Percentiles rank a stretch among this genome's conserved stretches.
phyloP scores from a whole-genome alignment of 1,284 basidiomycete genomes.

The Marasmius sp. region DNA sequence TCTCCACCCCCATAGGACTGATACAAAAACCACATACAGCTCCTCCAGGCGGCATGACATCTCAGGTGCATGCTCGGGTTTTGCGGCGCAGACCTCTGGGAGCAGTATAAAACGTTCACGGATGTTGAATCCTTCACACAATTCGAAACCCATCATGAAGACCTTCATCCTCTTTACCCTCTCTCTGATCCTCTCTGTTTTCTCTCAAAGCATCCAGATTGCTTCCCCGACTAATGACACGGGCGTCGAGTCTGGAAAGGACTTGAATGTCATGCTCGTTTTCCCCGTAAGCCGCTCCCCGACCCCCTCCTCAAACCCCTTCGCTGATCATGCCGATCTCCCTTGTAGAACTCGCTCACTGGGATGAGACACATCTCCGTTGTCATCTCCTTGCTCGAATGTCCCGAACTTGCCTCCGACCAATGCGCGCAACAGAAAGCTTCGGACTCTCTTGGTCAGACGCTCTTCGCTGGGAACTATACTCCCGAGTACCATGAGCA shows the following conservation, averaged over 20 bases:
- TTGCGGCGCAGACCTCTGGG: no score
- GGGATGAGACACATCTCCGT: constrained; percentile 11
- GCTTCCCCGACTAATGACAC: constrained; percentile 3
- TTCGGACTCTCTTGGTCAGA: constrained; percentile 1
- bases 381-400: constrained; percentile 10
- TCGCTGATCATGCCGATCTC: not conserved
- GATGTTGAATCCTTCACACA: not conserved
- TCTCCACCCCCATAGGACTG: no score
- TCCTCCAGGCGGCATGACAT: no score
- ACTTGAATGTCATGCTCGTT: constrained; percentile 10
- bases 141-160: constrained; percentile 6
- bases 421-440: constrained; percentile 7
- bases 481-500: constrained; percentile 9
- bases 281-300: constrained; percentile 7
- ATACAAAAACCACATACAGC: no score
- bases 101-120: not conserved
- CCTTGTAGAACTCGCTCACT: constrained; percentile 11
- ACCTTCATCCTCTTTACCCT: constrained; percentile 1
- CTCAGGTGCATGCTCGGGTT: no score
- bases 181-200: constrained; percentile 3
- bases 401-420: not conserved
- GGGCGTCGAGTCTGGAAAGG: constrained; percentile 6
- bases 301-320: no score
- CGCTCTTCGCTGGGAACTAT: constrained; percentile 10
- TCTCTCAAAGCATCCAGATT: constrained; percentile 11